These are phyloP conservation scores for Lasiodiplodia sp. DNA, from an alignment of 2,329 filamentous ascomycete species.

Conservation along the genomic window DNA sequence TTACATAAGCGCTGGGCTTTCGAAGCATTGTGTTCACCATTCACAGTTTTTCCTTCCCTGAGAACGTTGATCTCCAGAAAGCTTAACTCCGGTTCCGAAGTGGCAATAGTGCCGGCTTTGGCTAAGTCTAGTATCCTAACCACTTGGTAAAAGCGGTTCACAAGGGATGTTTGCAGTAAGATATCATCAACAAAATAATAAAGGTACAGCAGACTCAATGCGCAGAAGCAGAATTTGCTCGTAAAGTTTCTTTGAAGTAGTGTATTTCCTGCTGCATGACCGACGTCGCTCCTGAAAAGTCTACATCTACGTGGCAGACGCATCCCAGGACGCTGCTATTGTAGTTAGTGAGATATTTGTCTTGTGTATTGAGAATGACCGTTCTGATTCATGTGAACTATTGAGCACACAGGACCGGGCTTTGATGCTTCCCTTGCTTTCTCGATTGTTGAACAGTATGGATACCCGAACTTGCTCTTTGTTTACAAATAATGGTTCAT, in stretches of 20 bases:
- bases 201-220: not conserved
- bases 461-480: not conserved
- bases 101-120: not conserved
- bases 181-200: not conserved
- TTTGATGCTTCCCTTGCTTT: not conserved
- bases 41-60: not conserved
- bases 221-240: not conserved
- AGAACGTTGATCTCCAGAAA: not conserved
- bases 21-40: not conserved
- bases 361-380: no score
- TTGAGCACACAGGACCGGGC: no score
- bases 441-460: not conserved
- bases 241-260: not conserved
- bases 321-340: no score
- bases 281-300: not conserved
- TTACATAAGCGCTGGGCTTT: not conserved
- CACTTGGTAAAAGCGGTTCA: not conserved
- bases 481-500: not conserved
- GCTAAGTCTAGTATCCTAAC: not conserved
- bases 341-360: no score
- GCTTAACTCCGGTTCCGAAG: not conserved
- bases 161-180: not conserved
- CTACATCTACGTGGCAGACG: not conserved
- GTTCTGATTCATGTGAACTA: no score
- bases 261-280: not conserved